Base-by-base conservation (phyloP, 1,284 basidiomycete species). In the Tetrapyrgos nigripes region DNA sequence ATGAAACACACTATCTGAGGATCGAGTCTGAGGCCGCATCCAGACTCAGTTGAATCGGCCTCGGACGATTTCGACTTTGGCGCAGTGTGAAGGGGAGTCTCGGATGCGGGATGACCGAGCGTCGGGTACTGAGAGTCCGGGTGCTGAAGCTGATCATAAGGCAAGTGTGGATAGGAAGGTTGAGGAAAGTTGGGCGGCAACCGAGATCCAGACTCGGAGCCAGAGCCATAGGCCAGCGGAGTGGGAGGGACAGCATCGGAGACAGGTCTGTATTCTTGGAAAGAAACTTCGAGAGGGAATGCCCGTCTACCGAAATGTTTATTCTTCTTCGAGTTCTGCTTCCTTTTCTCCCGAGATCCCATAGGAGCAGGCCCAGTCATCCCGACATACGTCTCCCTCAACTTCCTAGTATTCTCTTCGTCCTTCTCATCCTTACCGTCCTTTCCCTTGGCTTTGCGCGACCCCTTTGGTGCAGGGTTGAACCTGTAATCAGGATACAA, bases 401-500 rank as follows among this genome's bases (percentile, higher is more conserved):
- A 33, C 23, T 49, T 49, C 3, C 61, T 50, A 48, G 58, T 48
- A 11, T 44, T 51, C 19, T 53, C 59, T 35, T 46, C 50, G n/a
- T 17, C 21, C 5, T 44, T 33, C 26, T 47, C 56, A 28, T 37
- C 27, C 8, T 31, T 49, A 10, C 49, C 50, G 21, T 29, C 37
- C 11, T 31, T 45, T 14, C 40, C 47, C 28, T 57, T 57, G 23
- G 24, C 46, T 35, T 61, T 59, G n/a, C 55, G 55, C 8, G 45
- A 53, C 6, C 71, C 72, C 37, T 73, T 73, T 11, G 73, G 76
- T 45, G 77, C 70, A 14, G 83, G 79, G 28, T 70, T 72, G 63
- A 81, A 82, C 66, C 78, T 79, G 70, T 83, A 81, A 53, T 71
- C 68, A 10, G 82, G 81, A 59, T 83, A 74, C 56, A 68, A 75